phyloP scores from a whole-genome alignment of 495 filamentous ascomycete species.

The Geoglossum glabrum region DNA sequence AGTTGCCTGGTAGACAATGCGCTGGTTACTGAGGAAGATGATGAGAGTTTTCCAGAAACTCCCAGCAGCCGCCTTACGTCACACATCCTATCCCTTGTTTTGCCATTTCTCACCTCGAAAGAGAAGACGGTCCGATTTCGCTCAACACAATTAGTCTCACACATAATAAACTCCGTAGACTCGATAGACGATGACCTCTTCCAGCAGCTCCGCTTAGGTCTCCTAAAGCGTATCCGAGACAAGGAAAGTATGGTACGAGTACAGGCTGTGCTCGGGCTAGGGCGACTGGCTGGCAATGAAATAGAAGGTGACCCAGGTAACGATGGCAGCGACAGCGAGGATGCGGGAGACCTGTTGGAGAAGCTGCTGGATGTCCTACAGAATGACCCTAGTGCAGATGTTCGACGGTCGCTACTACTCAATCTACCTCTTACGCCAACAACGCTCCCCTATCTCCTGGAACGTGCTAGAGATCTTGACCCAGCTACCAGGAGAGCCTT shows the following conservation, averaged over 20 bases:
- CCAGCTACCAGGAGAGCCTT: slow-evolving; percentile 60
- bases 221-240: slow-evolving; percentile 72
- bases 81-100: slow-evolving; percentile 44
- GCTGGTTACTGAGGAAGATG: slow-evolving; percentile 25
- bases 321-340: slow-evolving; percentile 38
- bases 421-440: slow-evolving; percentile 64
- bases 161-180: slow-evolving; percentile 77
- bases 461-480: slow-evolving; percentile 79
- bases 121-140: slow-evolving; percentile 87
- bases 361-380: slow-evolving; percentile 83
- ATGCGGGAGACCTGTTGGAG: slow-evolving; percentile 41
- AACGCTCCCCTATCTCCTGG: slow-evolving; percentile 80
- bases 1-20: slow-evolving; percentile 22
- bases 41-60: slow-evolving; percentile 47
- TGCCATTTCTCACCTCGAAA: slow-evolving; percentile 55
- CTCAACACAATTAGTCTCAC: slow-evolving; percentile 68
- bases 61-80: slow-evolving; percentile 60
- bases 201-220: slow-evolving; percentile 48
- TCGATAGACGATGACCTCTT: slow-evolving; percentile 81
- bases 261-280: slow-evolving; percentile 83
- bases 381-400: slow-evolving; percentile 86
- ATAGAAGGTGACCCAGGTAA: slow-evolving; percentile 44
- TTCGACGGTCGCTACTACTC: slow-evolving; percentile 66
- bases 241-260: slow-evolving; percentile 82
- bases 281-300: slow-evolving; percentile 62